Evolutionary conservation across 345 rosid species (phyloP).

Genomic region (Salix viminalis): DNA sequence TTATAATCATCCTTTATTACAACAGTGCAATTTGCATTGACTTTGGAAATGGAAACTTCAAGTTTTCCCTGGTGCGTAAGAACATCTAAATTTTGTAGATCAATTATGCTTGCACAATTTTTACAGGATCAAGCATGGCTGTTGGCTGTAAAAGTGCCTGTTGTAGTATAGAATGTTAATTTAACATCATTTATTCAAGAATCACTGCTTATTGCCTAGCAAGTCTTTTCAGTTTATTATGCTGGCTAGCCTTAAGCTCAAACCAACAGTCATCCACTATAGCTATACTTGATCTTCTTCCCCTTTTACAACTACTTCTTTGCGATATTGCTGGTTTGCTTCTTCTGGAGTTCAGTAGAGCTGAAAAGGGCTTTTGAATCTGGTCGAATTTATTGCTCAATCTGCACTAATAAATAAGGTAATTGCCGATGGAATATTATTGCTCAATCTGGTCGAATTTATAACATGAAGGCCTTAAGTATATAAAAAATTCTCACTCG

Average conservation of each 20-base stretch:
- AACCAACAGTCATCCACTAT: background rate
- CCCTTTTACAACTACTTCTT: background rate
- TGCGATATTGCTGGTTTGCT: background rate
- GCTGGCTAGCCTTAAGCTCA: constrained; percentile 12
- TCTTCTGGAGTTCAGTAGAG: background rate
- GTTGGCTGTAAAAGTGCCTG: constrained; percentile 33
- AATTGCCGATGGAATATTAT: no score
- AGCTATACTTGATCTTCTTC: background rate
- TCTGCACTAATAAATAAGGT: background rate
- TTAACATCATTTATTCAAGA: constrained; percentile 14
- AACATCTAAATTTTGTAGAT: constrained; percentile 18
- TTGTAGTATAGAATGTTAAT: constrained; percentile 27
- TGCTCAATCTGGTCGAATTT: background rate
- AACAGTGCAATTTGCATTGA: constrained; percentile 88
- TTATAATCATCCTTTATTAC: constrained; percentile 70
- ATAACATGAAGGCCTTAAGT: background rate
- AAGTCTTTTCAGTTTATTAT: background rate
- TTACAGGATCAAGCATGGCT: constrained; percentile 45
- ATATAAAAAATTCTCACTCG: no score
- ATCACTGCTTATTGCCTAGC: constrained; percentile 1
- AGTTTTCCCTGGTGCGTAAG: background rate
- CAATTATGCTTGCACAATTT: constrained; percentile 36
- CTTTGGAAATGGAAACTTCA: background rate
- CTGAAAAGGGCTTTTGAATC: background rate
- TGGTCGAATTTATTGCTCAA: no score